Percentiles rank a stretch among this genome's conserved stretches.
Evolutionary conservation across 75 land plant species (phyloP).

Genomic region (Pinus tabuliformis): DNA sequence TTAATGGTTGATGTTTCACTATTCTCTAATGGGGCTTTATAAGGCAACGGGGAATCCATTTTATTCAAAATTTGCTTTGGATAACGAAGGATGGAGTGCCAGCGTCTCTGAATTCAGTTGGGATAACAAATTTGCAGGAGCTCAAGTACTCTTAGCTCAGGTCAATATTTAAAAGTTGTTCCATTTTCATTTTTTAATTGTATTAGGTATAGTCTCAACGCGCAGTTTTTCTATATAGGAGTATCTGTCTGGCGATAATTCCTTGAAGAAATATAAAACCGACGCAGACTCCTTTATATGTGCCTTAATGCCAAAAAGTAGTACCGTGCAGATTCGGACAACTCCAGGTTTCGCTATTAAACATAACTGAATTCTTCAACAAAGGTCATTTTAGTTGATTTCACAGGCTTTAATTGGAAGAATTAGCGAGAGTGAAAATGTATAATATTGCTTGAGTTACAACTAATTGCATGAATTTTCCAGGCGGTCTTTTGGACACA

Average conservation of each 20-base stretch:
- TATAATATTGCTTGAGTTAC: too few species aligned
- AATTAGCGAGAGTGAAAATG: too few species aligned
- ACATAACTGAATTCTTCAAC: too few species aligned
- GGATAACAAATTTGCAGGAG: conserved; percentile 47
- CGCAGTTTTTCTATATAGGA: too few species aligned
- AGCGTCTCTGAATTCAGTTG: conserved; percentile 34
- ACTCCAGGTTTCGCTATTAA: too few species aligned
- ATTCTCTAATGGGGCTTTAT: too few species aligned
- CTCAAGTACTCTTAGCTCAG: conserved; percentile 21
- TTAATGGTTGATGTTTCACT: too few species aligned
- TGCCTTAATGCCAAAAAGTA: conserved; percentile 37
- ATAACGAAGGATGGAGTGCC: conserved; percentile 17
- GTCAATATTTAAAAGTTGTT: too few species aligned
- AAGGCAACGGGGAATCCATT: conserved; percentile 23
- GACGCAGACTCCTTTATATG: conserved; percentile 53
- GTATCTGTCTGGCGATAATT: conserved; percentile 5
- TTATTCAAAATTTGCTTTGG: conserved; percentile 15
- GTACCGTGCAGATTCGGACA: conserved; percentile 14
- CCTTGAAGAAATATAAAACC: conserved; percentile 32
- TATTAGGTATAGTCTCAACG: too few species aligned
- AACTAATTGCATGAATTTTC: background rate
- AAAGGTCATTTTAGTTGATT: too few species aligned
- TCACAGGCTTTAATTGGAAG: too few species aligned
- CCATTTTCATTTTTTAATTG: too few species aligned
- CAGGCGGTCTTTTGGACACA: conserved; percentile 66